Evolutionary conservation across 306 rosid genomes (phyloP).

Genomic region (Castanea crenata): DNA sequence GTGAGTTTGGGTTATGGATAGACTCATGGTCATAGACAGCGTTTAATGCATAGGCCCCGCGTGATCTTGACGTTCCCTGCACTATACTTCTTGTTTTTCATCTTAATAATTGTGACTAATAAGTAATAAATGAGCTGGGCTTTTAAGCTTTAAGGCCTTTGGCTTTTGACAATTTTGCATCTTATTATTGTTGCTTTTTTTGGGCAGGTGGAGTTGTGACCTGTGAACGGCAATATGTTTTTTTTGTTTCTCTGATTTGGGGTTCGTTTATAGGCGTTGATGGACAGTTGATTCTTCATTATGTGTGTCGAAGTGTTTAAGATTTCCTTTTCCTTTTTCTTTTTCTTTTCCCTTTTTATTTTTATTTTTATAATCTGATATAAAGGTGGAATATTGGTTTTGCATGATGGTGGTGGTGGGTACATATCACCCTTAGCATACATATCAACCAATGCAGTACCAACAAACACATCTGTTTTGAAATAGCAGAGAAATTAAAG

Average conservation of each 20-base stretch:
- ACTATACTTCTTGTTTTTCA: not conserved
- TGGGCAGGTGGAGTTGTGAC: slow-evolving; percentile 32
- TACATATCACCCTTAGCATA: slow-evolving; percentile 35
- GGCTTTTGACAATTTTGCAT: not conserved
- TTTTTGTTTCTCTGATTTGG: slow-evolving; percentile 3
- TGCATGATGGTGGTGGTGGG: not conserved
- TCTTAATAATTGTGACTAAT: slow-evolving; percentile 12
- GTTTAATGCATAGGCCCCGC: no score
- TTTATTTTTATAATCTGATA: not conserved
- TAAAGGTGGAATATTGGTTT: slow-evolving; percentile 6
- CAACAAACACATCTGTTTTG: slow-evolving; percentile 42
- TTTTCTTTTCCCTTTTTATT: no score
- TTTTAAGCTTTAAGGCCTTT: no score
- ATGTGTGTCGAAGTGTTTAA: not conserved
- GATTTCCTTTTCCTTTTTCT: not conserved
- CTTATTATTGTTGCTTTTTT: not conserved
- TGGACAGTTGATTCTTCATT: not conserved
- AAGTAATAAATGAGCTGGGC: not conserved
- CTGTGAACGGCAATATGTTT: slow-evolving; percentile 3
- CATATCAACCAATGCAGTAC: slow-evolving; percentile 46
- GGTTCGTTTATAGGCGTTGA: slow-evolving; percentile 3
- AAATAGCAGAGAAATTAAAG: slow-evolving; percentile 54
- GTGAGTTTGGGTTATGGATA: no score
- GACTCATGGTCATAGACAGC: no score
- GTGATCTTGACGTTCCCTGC: not conserved